Evolutionary conservation across 2,329 filamentous ascomycete species (phyloP).

Genomic region (Aureobasidium zeae): DNA sequence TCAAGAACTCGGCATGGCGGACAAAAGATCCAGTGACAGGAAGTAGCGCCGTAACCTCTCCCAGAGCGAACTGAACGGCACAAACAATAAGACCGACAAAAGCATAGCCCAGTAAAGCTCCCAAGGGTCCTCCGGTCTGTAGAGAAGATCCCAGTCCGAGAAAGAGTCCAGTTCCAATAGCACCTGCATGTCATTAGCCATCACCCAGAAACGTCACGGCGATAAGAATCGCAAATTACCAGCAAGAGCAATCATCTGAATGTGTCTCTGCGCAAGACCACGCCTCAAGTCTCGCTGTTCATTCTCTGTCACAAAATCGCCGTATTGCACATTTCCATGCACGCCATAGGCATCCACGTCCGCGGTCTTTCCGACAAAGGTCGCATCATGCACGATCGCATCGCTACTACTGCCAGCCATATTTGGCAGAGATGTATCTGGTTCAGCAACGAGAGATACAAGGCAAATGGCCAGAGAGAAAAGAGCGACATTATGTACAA

Average conservation of each 20-base stretch:
- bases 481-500: too few species aligned
- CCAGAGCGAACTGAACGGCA: slow-evolving; percentile 70
- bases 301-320: slow-evolving; percentile 2
- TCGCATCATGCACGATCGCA: not conserved
- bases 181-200: slow-evolving; percentile 42
- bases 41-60: slow-evolving; percentile 77
- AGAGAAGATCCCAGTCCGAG: slow-evolving; percentile 52
- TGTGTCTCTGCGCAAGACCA: slow-evolving; percentile 19
- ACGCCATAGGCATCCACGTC: slow-evolving; percentile 1
- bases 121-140: slow-evolving; percentile 47
- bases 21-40: slow-evolving; percentile 71
- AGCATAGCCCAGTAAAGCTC: slow-evolving; percentile 63
- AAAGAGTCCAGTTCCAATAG: slow-evolving; percentile 64
- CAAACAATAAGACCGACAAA: slow-evolving; percentile 64
- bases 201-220: not conserved
- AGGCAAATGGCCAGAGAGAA: too few species aligned
- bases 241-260: slow-evolving; percentile 31
- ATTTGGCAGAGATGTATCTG: too few species aligned
- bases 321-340: not conserved
- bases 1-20: slow-evolving; percentile 69
- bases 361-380: not conserved
- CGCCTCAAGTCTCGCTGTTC: slow-evolving; percentile 18
- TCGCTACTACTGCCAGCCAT: too few species aligned
- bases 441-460: too few species aligned
- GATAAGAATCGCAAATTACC: slow-evolving; percentile 26